These are phyloP conservation scores for Stellera chamaejasme DNA, from an alignment of 345 rosid genomes.

Conservation along the genomic window DNA sequence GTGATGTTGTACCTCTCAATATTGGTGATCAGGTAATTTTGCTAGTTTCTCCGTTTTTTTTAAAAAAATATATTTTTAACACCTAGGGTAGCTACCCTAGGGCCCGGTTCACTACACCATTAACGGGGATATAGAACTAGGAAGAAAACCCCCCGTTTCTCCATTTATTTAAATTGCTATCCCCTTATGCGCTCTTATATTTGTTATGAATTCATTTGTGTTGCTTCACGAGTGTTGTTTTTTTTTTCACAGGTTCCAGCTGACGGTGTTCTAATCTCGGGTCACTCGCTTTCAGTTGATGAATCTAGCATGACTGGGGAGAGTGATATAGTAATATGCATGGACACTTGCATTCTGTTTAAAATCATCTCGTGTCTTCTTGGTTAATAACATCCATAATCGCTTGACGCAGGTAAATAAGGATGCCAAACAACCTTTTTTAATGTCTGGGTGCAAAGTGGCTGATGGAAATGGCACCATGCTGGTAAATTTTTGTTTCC, in stretches of 20 bases:
- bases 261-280: constrained; percentile 75
- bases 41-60: constrained; percentile 4
- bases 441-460: constrained; percentile 99
- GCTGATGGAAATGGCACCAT: constrained; percentile 94
- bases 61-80: too few relatives aligned
- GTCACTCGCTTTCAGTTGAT: constrained; percentile 83
- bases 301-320: constrained; percentile 99
- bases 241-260: constrained; percentile 69
- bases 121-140: too few relatives aligned
- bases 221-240: constrained; percentile 2
- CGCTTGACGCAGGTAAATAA: constrained; percentile 59
- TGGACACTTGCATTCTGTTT: constrained; percentile 1
- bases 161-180: background rate
- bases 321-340: constrained; percentile 72
- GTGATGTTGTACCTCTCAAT: constrained; percentile 87
- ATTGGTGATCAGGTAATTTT: constrained; percentile 90
- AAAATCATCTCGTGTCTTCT: background rate
- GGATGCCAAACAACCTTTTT: constrained; percentile 67
- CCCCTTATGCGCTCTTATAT: too few relatives aligned
- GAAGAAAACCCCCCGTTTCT: too few relatives aligned
- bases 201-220: background rate
- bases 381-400: constrained; percentile 1
- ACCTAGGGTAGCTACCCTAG: too few relatives aligned
- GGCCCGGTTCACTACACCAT: too few relatives aligned
- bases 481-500: constrained; percentile 47